Conservation (phyloP, 192 early-diverging fungal genomes). For the Coemansia sp. region DNA sequence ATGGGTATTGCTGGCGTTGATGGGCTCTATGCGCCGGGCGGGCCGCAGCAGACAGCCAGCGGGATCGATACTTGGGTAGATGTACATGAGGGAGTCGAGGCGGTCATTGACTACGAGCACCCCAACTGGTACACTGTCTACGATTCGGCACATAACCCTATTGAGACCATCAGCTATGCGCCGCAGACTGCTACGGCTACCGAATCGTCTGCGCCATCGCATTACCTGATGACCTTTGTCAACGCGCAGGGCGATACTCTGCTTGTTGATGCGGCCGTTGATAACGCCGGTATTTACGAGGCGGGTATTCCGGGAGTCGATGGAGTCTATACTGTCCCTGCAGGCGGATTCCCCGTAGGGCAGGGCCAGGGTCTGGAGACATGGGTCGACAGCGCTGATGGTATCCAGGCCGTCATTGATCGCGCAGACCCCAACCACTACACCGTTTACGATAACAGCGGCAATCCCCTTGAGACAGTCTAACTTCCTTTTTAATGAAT, state of each 20-base stretch:
- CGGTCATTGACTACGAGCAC: conserved; percentile 35
- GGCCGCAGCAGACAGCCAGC: background rate
- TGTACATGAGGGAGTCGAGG: conserved; percentile 28
- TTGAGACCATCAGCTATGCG: conserved; percentile 18
- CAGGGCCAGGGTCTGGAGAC: conserved; percentile 16
- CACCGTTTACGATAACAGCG: conserved; percentile 25
- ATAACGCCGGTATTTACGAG: conserved; percentile 19
- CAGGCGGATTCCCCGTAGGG: conserved; percentile 7
- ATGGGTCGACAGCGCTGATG: conserved; percentile 38
- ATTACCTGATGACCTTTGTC: conserved; percentile 42
- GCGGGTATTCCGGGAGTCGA: conserved; percentile 20
- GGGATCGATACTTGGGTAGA: conserved; percentile 38
- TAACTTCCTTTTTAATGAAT: background rate
- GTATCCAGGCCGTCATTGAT: conserved; percentile 22
- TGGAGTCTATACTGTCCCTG: conserved; percentile 29
- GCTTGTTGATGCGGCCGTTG: conserved; percentile 26
- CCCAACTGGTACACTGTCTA: conserved; percentile 37
- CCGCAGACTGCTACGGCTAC: background rate
- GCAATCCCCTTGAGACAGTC: conserved; percentile 18
- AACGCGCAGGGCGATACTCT: conserved; percentile 18
- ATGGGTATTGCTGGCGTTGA: conserved; percentile 14
- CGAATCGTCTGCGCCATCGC: conserved; percentile 3
- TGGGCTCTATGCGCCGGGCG: conserved; percentile 30
- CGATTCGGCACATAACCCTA: conserved; percentile 16
- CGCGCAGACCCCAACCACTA: conserved; percentile 27